Conservation (phyloP, 2,329 filamentous ascomycete genomes). For the Allantophomopsis cytisporea region DNA sequence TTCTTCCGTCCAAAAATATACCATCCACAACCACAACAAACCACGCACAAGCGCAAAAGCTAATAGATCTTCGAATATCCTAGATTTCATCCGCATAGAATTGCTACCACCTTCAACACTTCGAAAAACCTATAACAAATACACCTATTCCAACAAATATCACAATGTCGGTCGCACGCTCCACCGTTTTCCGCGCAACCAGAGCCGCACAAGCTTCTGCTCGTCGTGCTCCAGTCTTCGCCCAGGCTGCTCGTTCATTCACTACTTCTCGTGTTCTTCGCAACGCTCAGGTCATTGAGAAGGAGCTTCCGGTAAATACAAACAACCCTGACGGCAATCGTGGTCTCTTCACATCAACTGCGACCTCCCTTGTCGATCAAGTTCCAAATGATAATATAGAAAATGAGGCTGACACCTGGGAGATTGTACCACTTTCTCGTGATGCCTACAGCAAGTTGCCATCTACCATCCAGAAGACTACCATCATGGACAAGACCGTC, state of each 20-base stretch:
- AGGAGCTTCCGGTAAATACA: conserved; percentile 11
- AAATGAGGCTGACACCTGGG: conserved; percentile 2
- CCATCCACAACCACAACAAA: too few species aligned
- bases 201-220: conserved; percentile 1
- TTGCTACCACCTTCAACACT: too few species aligned
- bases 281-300: conserved; percentile 14
- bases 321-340: conserved; percentile 9
- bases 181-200: conserved; percentile 1
- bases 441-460: conserved; percentile 42
- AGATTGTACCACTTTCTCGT: conserved; percentile 31
- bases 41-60: too few species aligned
- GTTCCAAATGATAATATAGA: too few species aligned
- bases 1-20: too few species aligned
- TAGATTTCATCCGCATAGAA: too few species aligned
- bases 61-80: too few species aligned
- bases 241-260: conserved; percentile 11
- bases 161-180: conserved; percentile 3
- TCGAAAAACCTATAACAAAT: too few species aligned
- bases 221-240: conserved; percentile 1
- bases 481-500: conserved; percentile 55
- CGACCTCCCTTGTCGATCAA: too few species aligned
- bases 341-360: too few species aligned
- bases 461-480: conserved; percentile 55
- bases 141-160: background rate
- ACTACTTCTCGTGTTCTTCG: conserved; percentile 6